Percentiles rank a stretch among this genome's conserved stretches.
Conservation (phyloP, 75 land plant species). For the Larix kaempferi region DNA sequence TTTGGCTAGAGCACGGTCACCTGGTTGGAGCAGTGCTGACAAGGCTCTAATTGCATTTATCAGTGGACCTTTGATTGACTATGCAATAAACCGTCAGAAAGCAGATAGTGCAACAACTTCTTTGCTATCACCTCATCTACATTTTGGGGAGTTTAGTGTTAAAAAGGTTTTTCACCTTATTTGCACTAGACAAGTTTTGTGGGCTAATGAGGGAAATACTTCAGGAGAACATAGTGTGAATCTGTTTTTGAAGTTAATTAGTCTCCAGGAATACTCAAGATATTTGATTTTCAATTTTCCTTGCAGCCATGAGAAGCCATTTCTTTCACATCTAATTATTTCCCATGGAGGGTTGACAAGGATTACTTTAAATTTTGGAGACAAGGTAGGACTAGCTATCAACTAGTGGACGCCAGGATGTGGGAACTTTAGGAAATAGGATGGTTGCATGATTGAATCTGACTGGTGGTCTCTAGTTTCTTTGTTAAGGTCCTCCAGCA, state of each 20-base stretch:
- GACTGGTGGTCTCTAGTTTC: constrained; percentile 94
- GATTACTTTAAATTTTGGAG: constrained; percentile 90
- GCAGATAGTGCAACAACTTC: constrained; percentile 35
- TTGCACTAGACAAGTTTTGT: constrained; percentile 51
- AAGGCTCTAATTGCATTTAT: constrained; percentile 73
- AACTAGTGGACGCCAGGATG: constrained; percentile 98
- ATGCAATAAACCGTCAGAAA: constrained; percentile 63
- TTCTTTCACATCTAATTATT: constrained; percentile 80
- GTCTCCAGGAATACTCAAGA: constrained; percentile 90
- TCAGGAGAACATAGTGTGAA: constrained; percentile 81
- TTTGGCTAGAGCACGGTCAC: constrained; percentile 86
- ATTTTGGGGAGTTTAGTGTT: constrained; percentile 85
- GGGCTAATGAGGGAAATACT: constrained; percentile 80
- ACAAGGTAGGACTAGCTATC: constrained; percentile 95
- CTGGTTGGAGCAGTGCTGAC: constrained; percentile 92
- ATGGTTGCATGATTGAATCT: constrained; percentile 91
- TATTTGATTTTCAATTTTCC: constrained; percentile 92
- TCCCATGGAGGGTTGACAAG: constrained; percentile 87
- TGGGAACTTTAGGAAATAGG: constrained; percentile 98
- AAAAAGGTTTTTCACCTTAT: too few relatives aligned
- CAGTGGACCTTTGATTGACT: constrained; percentile 70
- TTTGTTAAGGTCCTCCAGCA: constrained; percentile 85
- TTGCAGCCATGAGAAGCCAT: constrained; percentile 85
- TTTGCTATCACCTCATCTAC: too few relatives aligned
- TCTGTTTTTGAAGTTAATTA: constrained; percentile 80